Conservation (phyloP, 1,284 basidiomycete genomes). For the Melampsora abietis-canadensis region DNA sequence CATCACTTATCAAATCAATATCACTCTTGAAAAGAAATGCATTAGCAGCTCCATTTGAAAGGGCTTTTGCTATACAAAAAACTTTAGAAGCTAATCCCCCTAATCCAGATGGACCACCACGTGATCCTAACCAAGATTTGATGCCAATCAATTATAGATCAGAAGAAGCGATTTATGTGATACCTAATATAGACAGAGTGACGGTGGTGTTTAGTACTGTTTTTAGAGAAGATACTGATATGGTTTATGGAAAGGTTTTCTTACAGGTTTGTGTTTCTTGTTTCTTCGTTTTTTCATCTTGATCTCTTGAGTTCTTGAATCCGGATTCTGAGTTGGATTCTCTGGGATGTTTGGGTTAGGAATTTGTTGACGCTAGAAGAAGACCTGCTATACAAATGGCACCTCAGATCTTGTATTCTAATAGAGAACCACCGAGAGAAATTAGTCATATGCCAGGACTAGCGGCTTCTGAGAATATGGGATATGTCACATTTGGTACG, state of each 20-base stretch:
- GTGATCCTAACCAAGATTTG: slow-evolving; percentile 66
- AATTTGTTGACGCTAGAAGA: slow-evolving; percentile 96
- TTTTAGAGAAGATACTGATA: slow-evolving; percentile 96
- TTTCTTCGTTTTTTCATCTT: background rate
- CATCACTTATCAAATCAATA: slow-evolving; percentile 74
- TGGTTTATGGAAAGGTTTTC: slow-evolving; percentile 94
- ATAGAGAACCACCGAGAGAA: slow-evolving; percentile 90
- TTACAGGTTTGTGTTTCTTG: slow-evolving; percentile 68
- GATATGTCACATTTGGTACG: slow-evolving; percentile 89
- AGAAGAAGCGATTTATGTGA: slow-evolving; percentile 94
- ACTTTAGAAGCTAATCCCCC: slow-evolving; percentile 64
- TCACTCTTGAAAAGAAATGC: slow-evolving; percentile 89
- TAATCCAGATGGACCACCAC: slow-evolving; percentile 58
- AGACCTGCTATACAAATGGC: slow-evolving; percentile 92
- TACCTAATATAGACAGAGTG: slow-evolving; percentile 87
- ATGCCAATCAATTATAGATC: slow-evolving; percentile 88
- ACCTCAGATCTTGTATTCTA: slow-evolving; percentile 96
- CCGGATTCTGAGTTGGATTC: background rate
- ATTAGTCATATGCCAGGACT: slow-evolving; percentile 81
- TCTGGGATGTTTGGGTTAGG: too few relatives aligned
- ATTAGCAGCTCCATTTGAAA: slow-evolving; percentile 89
- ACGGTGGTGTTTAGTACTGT: slow-evolving; percentile 96
- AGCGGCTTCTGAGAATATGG: slow-evolving; percentile 80
- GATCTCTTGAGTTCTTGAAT: background rate
- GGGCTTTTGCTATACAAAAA: slow-evolving; percentile 82